Percentiles rank a stretch among this genome's conserved stretches.
Conservation (phyloP, 2,329 filamentous ascomycete species). For the Diaporthe sp. region DNA sequence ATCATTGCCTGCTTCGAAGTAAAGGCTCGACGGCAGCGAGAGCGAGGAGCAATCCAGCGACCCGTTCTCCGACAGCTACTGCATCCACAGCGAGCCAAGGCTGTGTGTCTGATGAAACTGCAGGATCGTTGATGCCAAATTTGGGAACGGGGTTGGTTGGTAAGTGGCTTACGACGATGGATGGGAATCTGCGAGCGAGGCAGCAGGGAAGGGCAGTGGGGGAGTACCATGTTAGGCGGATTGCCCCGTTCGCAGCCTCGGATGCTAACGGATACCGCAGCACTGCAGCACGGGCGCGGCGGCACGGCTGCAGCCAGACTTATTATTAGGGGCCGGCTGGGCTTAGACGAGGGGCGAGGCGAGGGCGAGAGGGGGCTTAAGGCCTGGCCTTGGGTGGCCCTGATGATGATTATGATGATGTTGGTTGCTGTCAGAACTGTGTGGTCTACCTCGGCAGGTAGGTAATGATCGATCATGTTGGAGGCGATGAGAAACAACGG, state of each 20-base stretch:
- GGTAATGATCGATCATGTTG: background rate
- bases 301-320: constrained; percentile 30
- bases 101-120: constrained; percentile 35
- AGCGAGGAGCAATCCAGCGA: background rate
- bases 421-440: background rate
- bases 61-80: background rate
- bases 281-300: constrained; percentile 18
- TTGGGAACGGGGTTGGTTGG: constrained; percentile 21
- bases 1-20: background rate
- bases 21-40: background rate
- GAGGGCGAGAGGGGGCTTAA: background rate
- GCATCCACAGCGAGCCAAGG: constrained; percentile 7
- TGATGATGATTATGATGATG: background rate
- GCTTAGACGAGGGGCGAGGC: constrained; percentile 20
- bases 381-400: constrained; percentile 19
- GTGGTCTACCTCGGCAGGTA: background rate
- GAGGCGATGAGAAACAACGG: background rate
- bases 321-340: constrained; percentile 30
- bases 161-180: constrained; percentile 36
- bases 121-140: constrained; percentile 37
- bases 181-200: constrained; percentile 12
- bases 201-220: constrained; percentile 15
- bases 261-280: constrained; percentile 20
- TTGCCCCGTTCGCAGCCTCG: constrained; percentile 27
- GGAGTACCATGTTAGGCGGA: constrained; percentile 26